These are phyloP conservation scores for Xylaria sp. DNA, from an alignment of 2,329 filamentous ascomycete species.

Conservation along the genomic window DNA sequence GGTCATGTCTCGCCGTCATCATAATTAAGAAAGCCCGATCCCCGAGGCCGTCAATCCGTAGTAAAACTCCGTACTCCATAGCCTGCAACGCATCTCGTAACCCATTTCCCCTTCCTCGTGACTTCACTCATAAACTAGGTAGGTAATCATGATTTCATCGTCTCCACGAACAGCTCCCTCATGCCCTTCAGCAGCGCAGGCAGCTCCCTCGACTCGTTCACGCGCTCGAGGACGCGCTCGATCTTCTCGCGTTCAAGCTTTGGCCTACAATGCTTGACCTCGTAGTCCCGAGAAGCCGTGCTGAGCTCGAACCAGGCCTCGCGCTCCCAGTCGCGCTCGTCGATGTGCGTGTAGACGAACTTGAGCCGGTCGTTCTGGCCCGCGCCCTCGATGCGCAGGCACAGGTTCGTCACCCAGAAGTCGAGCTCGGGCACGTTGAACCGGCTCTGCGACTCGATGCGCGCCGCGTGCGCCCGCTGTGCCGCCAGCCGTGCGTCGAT, in stretches of 20 bases:
- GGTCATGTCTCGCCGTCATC: conserved; percentile 17
- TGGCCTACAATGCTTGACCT: conserved; percentile 81
- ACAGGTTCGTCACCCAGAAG: conserved; percentile 94
- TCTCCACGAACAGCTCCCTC: conserved; percentile 79
- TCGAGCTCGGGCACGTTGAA: conserved; percentile 93
- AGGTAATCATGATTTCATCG: conserved; percentile 61
- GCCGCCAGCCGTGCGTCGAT: conserved; percentile 77
- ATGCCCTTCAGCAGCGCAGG: conserved; percentile 81
- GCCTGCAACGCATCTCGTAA: conserved; percentile 12
- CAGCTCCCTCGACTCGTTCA: conserved; percentile 84
- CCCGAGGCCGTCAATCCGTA: not conserved
- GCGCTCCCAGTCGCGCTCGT: conserved; percentile 86
- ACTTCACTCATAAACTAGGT: not conserved
- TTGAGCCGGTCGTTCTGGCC: conserved; percentile 86
- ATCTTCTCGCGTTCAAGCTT: conserved; percentile 83
- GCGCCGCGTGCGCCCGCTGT: conserved; percentile 75
- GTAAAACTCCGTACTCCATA: conserved; percentile 32
- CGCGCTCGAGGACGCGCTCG: conserved; percentile 77
- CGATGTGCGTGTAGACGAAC: conserved; percentile 87
- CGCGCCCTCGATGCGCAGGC: conserved; percentile 88
- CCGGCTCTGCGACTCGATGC: conserved; percentile 83
- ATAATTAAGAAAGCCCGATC: conserved; percentile 23
- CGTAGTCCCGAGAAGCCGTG: conserved; percentile 84
- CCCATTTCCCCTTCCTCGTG: not conserved
- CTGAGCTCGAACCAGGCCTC: conserved; percentile 95